Conservation (phyloP, 257 asterid genomes). For the Nicotiana paniculata region DNA sequence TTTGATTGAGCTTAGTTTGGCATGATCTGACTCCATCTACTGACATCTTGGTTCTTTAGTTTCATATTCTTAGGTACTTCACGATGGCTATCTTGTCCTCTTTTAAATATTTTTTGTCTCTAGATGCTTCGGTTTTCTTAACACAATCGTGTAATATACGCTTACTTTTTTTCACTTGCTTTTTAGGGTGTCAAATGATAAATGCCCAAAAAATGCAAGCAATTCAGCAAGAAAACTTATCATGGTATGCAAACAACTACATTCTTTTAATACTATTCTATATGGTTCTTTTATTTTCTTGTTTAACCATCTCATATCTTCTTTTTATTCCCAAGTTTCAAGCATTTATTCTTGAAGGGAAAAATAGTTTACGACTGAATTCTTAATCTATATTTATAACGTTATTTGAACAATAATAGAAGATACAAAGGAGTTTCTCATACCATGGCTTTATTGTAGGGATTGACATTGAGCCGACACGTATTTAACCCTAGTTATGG, state of each 20-base stretch:
- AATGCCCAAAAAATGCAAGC: conserved; percentile 26
- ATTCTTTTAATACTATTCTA: background rate
- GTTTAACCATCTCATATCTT: background rate
- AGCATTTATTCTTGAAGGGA: background rate
- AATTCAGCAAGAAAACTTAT: conserved; percentile 35
- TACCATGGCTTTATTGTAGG: background rate
- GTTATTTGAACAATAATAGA: background rate
- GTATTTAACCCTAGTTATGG: background rate
- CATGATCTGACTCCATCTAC: background rate
- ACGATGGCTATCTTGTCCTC: background rate
- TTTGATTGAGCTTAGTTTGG: background rate
- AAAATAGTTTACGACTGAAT: background rate
- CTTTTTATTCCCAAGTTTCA: background rate
- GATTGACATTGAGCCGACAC: background rate
- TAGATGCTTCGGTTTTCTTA: conserved; percentile 13
- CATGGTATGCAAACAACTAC: conserved; percentile 37
- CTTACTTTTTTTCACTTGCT: conserved; percentile 13
- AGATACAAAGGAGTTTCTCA: background rate
- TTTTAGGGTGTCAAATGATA: conserved; percentile 33
- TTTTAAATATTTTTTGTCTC: background rate
- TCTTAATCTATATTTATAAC: background rate
- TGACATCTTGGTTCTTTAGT: background rate
- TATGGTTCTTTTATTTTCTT: background rate
- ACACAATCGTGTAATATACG: conserved; percentile 12
- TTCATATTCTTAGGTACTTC: background rate